Evolutionary conservation across 306 rosid genomes (phyloP).

Genomic region (Acacia acuminata): DNA sequence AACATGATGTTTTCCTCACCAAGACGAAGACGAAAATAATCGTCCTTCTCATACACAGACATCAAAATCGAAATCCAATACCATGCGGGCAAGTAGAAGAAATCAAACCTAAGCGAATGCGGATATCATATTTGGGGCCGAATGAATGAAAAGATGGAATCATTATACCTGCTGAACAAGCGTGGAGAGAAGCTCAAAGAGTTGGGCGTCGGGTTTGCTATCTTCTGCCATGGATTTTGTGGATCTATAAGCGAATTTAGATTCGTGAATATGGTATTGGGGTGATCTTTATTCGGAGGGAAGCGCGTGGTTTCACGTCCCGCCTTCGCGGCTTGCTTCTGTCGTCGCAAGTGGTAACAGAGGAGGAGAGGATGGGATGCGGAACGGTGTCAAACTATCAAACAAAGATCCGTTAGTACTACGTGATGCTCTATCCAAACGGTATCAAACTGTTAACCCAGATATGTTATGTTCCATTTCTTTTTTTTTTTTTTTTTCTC

Average conservation of each 20-base stretch:
- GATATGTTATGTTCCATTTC: no score
- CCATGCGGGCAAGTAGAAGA: background rate
- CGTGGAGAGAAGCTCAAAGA: slow-evolving; percentile 78
- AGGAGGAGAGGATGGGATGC: background rate
- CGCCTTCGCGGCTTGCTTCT: background rate
- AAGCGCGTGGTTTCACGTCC: slow-evolving; percentile 1
- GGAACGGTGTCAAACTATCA: no score
- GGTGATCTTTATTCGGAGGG: background rate
- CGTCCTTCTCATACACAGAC: background rate
- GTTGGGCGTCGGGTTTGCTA: slow-evolving; percentile 66
- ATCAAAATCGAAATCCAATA: background rate
- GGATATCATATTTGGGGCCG: background rate
- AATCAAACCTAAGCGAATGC: background rate
- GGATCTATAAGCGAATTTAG: background rate
- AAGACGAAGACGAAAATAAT: slow-evolving; percentile 1
- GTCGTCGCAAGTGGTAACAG: background rate
- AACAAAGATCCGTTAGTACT: no score
- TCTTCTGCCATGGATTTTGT: slow-evolving; percentile 56
- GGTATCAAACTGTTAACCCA: no score
- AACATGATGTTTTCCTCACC: background rate
- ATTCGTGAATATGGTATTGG: background rate
- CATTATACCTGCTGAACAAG: slow-evolving; percentile 71
- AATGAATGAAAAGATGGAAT: background rate
- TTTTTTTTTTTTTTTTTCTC: no score
- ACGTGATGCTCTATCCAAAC: no score